Evolutionary conservation across 2,329 filamentous ascomycete species (phyloP), one percentile per base, ranked within the genome.

Genomic region (Leptosphaerulina australis): DNA sequence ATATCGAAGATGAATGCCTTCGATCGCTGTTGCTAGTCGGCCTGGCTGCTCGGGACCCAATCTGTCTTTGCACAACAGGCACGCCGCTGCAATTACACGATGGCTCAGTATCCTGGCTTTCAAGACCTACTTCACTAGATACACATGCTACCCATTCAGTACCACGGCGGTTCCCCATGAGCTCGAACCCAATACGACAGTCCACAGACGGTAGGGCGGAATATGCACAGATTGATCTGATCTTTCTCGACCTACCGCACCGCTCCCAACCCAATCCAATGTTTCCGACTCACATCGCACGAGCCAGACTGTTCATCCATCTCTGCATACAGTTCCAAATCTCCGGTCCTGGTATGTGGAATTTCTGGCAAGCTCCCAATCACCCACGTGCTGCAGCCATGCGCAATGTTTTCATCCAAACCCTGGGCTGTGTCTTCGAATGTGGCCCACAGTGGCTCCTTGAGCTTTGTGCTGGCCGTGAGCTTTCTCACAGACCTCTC

Each of bases 321-420:
- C 50, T 68, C 0, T 76, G 74, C 56, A 60, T 68, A 1, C 62
- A 65, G 33, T 59, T 55, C 41, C 49, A 53, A 3, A 51, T 71
- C 15, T 53, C 54, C 2, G 62, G 59, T 17, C 51, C 60, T 5
- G 52, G 57, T 1, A 53, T 67, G 10, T 72, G 67, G 67, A 55
- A 52, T 31, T 60, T 61, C 10, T 69, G 63, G 55, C 64, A 65
- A 30, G 29, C 52, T 9, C 44, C 59, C 1, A 53, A 63, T 10
- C 71, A 76, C 24, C 56, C 64, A 3, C 67, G 73, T 12, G 71
- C 71, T 15, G 63, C 71, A 11, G 60, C 68, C 2, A 71, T 76
- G 64, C 61, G 63, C n/a, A 75, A 75, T 28, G 67, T 74, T 4
- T 77, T 75, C 58, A 64, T 70, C 11, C 71, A 76, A 44, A 75